Conservation (phyloP, 1,284 basidiomycete species). For the Singerocomus rubriflavus region DNA sequence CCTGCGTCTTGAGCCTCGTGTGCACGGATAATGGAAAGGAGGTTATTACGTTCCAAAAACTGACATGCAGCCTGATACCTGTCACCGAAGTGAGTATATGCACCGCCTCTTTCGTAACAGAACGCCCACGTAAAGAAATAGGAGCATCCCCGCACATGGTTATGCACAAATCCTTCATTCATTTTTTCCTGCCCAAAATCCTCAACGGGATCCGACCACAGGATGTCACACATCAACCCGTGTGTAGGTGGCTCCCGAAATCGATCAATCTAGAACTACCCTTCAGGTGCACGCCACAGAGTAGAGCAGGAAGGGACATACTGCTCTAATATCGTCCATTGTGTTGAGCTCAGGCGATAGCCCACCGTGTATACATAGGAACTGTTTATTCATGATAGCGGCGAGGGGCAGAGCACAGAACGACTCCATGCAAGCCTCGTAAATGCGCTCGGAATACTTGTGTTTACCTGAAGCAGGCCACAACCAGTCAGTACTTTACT, state of each 20-base stretch:
- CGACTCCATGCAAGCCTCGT: slow-evolving; percentile 90
- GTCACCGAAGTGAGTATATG: slow-evolving; percentile 6
- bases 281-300: slow-evolving; percentile 1
- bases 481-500: slow-evolving; percentile 6
- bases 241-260: slow-evolving; percentile 95
- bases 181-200: slow-evolving; percentile 93
- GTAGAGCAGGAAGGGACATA: slow-evolving; percentile 33
- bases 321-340: slow-evolving; percentile 82
- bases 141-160: slow-evolving; percentile 92
- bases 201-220: slow-evolving; percentile 94
- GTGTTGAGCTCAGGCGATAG: slow-evolving; percentile 89
- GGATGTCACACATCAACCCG: slow-evolving; percentile 92
- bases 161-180: slow-evolving; percentile 84
- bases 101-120: neutral
- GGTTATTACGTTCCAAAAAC: slow-evolving; percentile 91
- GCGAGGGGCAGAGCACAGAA: slow-evolving; percentile 92
- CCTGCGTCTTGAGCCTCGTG: slow-evolving; percentile 97
- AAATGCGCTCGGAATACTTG: slow-evolving; percentile 89
- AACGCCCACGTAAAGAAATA: slow-evolving; percentile 84
- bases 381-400: slow-evolving; percentile 97
- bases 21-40: slow-evolving; percentile 92
- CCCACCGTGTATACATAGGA: slow-evolving; percentile 93
- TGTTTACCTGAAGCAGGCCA: slow-evolving; percentile 68
- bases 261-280: slow-evolving; percentile 70
- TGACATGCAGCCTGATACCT: slow-evolving; percentile 91